Percentiles rank a stretch among this genome's conserved stretches.
These are phyloP conservation scores for Exutisphaerella laricina DNA, from an alignment of 2,329 filamentous ascomycete species.

Conservation along the genomic window DNA sequence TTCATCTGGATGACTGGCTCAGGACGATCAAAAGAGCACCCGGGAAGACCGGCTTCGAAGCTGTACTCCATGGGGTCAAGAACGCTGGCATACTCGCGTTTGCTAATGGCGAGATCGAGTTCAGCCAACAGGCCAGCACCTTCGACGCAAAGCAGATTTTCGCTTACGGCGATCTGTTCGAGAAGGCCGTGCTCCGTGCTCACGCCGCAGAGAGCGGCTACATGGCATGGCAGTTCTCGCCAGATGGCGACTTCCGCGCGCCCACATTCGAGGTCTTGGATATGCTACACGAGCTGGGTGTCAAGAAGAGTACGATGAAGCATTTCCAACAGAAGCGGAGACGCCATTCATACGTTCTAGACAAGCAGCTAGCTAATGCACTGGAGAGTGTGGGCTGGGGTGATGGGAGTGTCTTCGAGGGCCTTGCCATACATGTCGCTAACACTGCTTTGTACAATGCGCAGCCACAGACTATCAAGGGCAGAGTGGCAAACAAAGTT, in stretches of 20 bases:
- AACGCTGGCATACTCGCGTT: not conserved
- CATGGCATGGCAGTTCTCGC: conserved; percentile 11
- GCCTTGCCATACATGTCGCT: not conserved
- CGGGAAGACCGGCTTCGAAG: not conserved
- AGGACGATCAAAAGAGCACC: conserved; percentile 5
- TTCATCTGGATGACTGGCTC: conserved; percentile 4
- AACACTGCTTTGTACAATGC: not conserved
- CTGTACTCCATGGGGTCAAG: not conserved
- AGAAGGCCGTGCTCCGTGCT: conserved; percentile 3
- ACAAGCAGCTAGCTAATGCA: not conserved
- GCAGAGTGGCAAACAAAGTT: not conserved
- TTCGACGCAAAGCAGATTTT: not conserved
- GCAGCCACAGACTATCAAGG: not conserved
- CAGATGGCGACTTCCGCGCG: conserved; percentile 7
- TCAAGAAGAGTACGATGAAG: conserved; percentile 1
- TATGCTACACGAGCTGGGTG: conserved; percentile 4
- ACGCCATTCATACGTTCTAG: not conserved
- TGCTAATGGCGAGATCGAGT: not conserved
- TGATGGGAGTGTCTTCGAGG: not conserved
- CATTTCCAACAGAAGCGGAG: not conserved
- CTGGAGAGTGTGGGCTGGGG: not conserved
- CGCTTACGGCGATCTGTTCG: conserved; percentile 7
- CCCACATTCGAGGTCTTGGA: conserved; percentile 1
- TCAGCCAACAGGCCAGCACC: conserved; percentile 4
- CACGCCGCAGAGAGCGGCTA: not conserved